Percentiles rank a stretch among this genome's conserved stretches.
Conservation (phyloP, 2,329 filamentous ascomycete species). For the Fusarium abutilonis region DNA sequence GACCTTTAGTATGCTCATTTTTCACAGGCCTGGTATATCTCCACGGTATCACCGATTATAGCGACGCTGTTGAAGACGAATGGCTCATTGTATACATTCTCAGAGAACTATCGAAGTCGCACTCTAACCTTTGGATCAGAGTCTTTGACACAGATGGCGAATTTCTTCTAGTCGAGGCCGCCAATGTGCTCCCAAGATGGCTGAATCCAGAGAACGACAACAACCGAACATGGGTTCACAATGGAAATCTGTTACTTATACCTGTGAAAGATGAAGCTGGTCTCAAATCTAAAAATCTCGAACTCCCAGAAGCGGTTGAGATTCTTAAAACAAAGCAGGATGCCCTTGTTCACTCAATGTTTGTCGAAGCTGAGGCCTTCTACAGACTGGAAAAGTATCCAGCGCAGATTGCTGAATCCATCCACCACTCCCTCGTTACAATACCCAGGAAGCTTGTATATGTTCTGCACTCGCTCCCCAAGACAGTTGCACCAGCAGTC, state of each 20-base stretch:
- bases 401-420: constrained; percentile 73
- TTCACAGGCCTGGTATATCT: constrained; percentile 67
- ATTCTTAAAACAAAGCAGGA: constrained; percentile 66
- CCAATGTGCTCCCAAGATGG: constrained; percentile 87
- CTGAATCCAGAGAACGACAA: constrained; percentile 89
- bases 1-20: constrained; percentile 8
- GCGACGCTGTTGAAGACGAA: constrained; percentile 95
- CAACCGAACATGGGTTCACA: constrained; percentile 89
- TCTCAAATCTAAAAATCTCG: constrained; percentile 58
- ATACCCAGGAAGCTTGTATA: constrained; percentile 85
- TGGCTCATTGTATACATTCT: constrained; percentile 95
- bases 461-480: constrained; percentile 78
- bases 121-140: constrained; percentile 80
- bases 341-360: constrained; percentile 73
- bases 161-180: constrained; percentile 93
- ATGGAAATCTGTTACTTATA: constrained; percentile 79
- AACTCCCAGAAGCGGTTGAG: constrained; percentile 70
- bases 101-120: constrained; percentile 78
- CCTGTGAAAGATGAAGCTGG: constrained; percentile 56
- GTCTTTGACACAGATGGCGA: constrained; percentile 91
- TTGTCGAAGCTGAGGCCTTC: constrained; percentile 89
- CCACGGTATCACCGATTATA: constrained; percentile 83
- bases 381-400: constrained; percentile 89
- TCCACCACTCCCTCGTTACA: constrained; percentile 78
- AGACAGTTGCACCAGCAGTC: constrained; percentile 81